Base-by-base conservation (phyloP, 148 eudicot species). In the Nyssa sinensis region DNA sequence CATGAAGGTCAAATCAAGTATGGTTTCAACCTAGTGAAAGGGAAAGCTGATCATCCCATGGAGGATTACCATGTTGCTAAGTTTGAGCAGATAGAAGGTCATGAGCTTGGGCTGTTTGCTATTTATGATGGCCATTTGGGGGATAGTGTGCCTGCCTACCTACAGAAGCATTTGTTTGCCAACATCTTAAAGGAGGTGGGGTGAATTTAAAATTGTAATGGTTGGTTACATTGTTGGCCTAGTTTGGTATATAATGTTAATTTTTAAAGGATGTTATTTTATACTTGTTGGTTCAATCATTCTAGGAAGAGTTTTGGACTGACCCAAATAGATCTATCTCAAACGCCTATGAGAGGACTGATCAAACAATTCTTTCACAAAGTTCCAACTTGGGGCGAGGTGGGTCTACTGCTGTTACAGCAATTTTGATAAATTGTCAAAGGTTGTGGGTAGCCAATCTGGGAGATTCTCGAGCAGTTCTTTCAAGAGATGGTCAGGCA, bases 391-490 rank as follows among this genome's bases (percentile, higher is more conserved):
- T 85, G 69, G 82, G 82, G 31, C 80, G 87, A 78, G 91, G 89
- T 6, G 91, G 91, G n/a, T 88, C 91, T 7, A 88, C 91, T 57
- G 89, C 91, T 71, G 91, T 88, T 71, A 88, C 91, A 53, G 89
- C 91, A 47, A 85, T 88, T 59, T 71, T 85, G 66, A 75, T 88
- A 17, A 85, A 88, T 71, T 87, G 87, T 21, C 73, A 73, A 62
- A 88, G 76, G 73, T 79, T 88, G 75, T 85, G 85, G 87, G 70
- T 84, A 7, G 91, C 88, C 64, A 88, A 88, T 69, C 69, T 88
- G 65, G 91, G 91, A 31, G 91, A 88, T 69, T 88, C 91, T 27
- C 75, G 89, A 62, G 91, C 91, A 14, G 84, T 85, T 79, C 77
- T 88, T 24, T 81, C 89, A 35, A 79, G 79, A 78, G 82, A 79